Percentiles rank a stretch among this genome's conserved stretches.
phyloP scores from a whole-genome alignment of 805 yeast genomes.

The Candida qinlingensis region DNA sequence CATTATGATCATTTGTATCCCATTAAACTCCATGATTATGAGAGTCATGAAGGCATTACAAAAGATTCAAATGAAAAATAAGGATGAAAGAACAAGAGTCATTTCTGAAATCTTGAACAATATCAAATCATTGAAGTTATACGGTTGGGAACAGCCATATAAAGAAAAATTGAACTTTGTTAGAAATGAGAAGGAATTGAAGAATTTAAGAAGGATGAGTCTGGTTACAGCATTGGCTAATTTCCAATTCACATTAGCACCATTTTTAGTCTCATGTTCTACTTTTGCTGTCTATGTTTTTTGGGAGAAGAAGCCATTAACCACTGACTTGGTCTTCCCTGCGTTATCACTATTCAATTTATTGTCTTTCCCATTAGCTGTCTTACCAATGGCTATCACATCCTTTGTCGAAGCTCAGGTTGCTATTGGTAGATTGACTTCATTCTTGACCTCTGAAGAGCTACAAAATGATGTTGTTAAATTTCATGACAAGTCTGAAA shows the following conservation, averaged over 20 bases:
- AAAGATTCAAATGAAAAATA: conserved; percentile 79
- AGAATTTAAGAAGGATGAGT: conserved; percentile 71
- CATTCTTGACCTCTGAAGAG: conserved; percentile 71
- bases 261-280: conserved; percentile 82
- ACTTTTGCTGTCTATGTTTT: conserved; percentile 81
- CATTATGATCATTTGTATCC: conserved; percentile 73
- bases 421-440: conserved; percentile 67
- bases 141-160: conserved; percentile 94
- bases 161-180: conserved; percentile 67
- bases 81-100: conserved; percentile 88
- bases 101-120: conserved; percentile 86
- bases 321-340: conserved; percentile 89
- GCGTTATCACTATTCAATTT: conserved; percentile 85
- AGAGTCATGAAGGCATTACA: conserved; percentile 66
- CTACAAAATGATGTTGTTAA: conserved; percentile 74
- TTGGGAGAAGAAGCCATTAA: conserved; percentile 55
- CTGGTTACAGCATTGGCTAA: conserved; percentile 61
- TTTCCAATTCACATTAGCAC: conserved; percentile 81
- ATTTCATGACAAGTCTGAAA: conserved; percentile 38
- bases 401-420: conserved; percentile 85
- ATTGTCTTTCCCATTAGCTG: conserved; percentile 85
- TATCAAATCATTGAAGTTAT: conserved; percentile 86
- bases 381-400: conserved; percentile 86
- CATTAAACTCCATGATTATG: conserved; percentile 68
- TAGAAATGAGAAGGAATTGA: conserved; percentile 82